Percentiles rank a stretch among this genome's conserved stretches.
phyloP scores from a whole-genome alignment of 2,329 filamentous ascomycete species.

The Penicillium concentricum region DNA sequence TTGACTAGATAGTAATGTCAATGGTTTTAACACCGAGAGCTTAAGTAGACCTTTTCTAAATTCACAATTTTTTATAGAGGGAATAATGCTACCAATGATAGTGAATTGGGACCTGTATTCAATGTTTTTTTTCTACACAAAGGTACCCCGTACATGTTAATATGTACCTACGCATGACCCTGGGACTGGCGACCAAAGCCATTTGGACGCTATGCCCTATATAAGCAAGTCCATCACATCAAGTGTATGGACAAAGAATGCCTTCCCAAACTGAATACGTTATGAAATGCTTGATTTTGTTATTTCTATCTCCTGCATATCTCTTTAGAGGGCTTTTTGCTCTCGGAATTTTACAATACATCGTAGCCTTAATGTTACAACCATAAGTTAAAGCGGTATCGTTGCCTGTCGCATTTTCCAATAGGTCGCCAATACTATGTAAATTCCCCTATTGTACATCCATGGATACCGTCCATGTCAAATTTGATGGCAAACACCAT shows the following conservation, averaged over 20 bases:
- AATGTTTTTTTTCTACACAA: too few species aligned
- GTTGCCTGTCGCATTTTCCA: not conserved
- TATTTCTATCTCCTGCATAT: not conserved
- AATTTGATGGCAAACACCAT: not conserved
- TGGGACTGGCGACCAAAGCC: not conserved
- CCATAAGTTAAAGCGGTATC: not conserved
- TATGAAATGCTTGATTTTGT: not conserved
- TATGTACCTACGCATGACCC: constrained; percentile 3
- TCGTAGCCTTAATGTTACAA: not conserved
- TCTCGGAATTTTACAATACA: not conserved
- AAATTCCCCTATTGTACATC: too few species aligned
- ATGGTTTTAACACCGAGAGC: not conserved
- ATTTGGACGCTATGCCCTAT: not conserved
- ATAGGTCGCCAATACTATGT: not conserved
- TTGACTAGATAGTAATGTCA: not conserved
- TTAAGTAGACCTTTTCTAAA: not conserved
- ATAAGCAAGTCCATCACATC: not conserved
- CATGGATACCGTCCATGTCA: not conserved
- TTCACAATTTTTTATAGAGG: not conserved
- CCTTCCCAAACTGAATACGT: not conserved
- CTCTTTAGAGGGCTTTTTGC: not conserved
- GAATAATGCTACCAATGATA: not conserved
- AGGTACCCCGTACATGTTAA: not conserved
- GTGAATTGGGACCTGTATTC: not conserved
- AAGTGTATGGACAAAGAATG: not conserved